phyloP scores from a whole-genome alignment of 352 stramenopile genomes.

The Phytophthora meadii region DNA sequence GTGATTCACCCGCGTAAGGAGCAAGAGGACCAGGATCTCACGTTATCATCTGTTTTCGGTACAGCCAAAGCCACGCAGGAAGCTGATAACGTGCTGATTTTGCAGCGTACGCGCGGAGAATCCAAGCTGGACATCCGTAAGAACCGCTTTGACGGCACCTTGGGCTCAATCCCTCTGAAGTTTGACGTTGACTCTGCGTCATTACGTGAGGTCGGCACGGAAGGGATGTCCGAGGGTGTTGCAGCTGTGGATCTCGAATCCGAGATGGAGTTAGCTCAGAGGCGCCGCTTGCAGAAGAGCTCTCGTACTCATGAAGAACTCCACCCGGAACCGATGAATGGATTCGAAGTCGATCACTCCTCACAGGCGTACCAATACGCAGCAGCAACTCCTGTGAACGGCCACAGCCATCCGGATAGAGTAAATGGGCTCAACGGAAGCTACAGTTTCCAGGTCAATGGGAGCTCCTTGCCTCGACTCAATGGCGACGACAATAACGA shows the following conservation, averaged over 20 bases:
- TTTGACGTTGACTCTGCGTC: slow-evolving; percentile 83
- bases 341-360: slow-evolving; percentile 6
- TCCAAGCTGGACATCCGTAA: slow-evolving; percentile 98
- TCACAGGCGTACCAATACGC: slow-evolving; percentile 34
- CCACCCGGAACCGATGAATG: slow-evolving; percentile 12
- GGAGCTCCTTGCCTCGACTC: slow-evolving; percentile 32
- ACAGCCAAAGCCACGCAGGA: slow-evolving; percentile 99
- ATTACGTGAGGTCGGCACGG: slow-evolving; percentile 69
- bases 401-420: slow-evolving; percentile 19
- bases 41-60: slow-evolving; percentile 97
- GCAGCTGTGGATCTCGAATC: slow-evolving; percentile 76
- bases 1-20: slow-evolving; percentile 99
- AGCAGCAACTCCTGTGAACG: slow-evolving; percentile 26
- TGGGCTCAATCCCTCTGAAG: slow-evolving; percentile 87
- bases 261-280: slow-evolving; percentile 83
- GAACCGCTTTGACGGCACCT: slow-evolving; percentile 94
- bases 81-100: slow-evolving; percentile 99
- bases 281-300: slow-evolving; percentile 48
- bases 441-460: slow-evolving; percentile 31
- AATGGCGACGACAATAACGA: slow-evolving; percentile 34
- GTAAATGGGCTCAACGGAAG: slow-evolving; percentile 39
- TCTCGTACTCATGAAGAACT: slow-evolving; percentile 22
- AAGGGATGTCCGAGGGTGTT: slow-evolving; percentile 75
- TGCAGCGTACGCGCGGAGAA: slow-evolving; percentile 91
- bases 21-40: slow-evolving; percentile 92